Base-by-base conservation (phyloP, 179 eudicot genomes). In the Pouteria campechiana region DNA sequence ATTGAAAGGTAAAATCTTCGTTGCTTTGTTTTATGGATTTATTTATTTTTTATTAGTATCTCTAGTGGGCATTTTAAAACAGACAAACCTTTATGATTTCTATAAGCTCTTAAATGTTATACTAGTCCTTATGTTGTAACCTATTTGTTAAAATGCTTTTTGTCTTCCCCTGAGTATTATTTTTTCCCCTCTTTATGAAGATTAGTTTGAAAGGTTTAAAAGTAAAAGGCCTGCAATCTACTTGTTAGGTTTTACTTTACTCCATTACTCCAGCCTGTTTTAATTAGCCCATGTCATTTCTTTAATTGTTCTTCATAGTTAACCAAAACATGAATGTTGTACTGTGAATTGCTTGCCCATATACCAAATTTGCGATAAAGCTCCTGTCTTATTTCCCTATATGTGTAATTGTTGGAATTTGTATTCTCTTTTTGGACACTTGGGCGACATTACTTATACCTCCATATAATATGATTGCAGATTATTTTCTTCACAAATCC, bases 401-500 rank as follows among this genome's bases (percentile, higher is more conserved):
- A 22, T 11, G 13, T 30, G 23, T 22, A 7, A 4, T 29, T 19
- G 5, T 21, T 23, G 3, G 33, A 17, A n/a, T n/a, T n/a, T n/a
- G n/a, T n/a, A n/a, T n/a, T n/a, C n/a, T n/a, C n/a, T n/a, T n/a
- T n/a, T n/a, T n/a, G n/a, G n/a, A n/a, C n/a, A n/a, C n/a, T n/a
- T n/a, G n/a, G n/a, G n/a, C 25, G 12, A 12, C 29, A 36, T 14
- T 0, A 2, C n/a, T n/a, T n/a, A n/a, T n/a, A n/a, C n/a, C n/a
- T n/a, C n/a, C n/a, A n/a, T n/a, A n/a, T n/a, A n/a, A n/a, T n/a
- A n/a, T n/a, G n/a, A n/a, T 17, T 70, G 25, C 64, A 89, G 97
- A 95, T 89, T 21, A 89, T 89, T 56, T 74, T 76, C 76, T 76
- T 90, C 70, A 90, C 95, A 0, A 95, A 90, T 64, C 95, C 98